Base-by-base conservation (phyloP, 129 eudicot species). In the Daucus carota region DNA sequence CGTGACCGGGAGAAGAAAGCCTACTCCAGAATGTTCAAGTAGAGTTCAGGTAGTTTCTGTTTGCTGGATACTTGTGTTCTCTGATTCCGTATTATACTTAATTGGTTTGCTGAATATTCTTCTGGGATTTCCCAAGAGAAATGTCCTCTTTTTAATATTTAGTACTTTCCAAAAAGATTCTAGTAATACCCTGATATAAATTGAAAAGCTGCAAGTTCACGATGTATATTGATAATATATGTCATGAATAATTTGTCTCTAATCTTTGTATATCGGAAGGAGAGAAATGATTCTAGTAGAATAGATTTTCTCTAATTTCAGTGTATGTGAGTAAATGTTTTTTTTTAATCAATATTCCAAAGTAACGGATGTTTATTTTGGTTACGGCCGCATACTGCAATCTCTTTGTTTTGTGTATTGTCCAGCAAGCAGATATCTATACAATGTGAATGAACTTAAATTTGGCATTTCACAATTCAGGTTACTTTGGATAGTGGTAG, bases 1-100 rank as follows among this genome's bases (percentile, higher is more conserved):
- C 87, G 81, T 73, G 87, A 90, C 3, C 81, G 79, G 81, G 98
- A 93, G 85, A 93, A 93, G 86, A 87, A 84, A 66, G 84, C 92
- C 18, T 93, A 87, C 65, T 78, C 91, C 28, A 93, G 79, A 80
- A 93, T 93, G 96, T 93, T 93, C 73, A 83, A 82, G 87, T 85
- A 84, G 85, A 81, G 65, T 60, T 73, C 43, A 12, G 22, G 42
- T 46, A 57, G 78, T 79, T n/a, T 59, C 47, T 45, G 60, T 67
- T 34, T 29, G 15, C 72, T 34, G 42, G 74, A 52, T 26, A 33
- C 29, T 44, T 45, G 24, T 40, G 57, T 33, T 42, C 20, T 26
- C 22, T 69, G 8, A 63, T n/a, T n/a, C n/a, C n/a, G n/a, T 12
- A 57, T 69, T 29, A 18, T 31, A 12, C 31, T n/a, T 7, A n/a